A percentile compares a stretch with the other conserved stretches of the same genome.
Evolutionary conservation across 2,329 filamentous ascomycete genomes (phyloP).

Genomic region (Colletotrichum cereale): DNA sequence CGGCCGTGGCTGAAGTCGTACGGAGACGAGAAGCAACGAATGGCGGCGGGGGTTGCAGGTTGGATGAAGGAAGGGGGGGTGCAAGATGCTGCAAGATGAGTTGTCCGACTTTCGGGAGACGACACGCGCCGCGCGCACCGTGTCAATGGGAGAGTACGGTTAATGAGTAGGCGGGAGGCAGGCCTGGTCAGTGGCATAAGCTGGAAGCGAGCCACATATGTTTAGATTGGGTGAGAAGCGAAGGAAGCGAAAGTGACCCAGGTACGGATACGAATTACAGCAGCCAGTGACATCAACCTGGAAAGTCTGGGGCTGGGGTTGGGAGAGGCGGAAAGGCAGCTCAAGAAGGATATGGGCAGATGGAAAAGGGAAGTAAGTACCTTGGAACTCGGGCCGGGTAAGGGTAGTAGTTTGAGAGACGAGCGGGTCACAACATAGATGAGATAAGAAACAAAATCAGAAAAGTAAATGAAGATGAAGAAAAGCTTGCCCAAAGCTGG

Average conservation of each 20-base stretch:
- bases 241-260: constrained; percentile 8
- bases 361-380: neutral
- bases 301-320: constrained; percentile 27
- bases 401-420: neutral
- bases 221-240: constrained; percentile 13
- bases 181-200: neutral
- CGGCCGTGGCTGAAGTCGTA: constrained; percentile 22
- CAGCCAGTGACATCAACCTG: constrained; percentile 30
- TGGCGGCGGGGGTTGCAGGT: constrained; percentile 23
- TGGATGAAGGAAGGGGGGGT: constrained; percentile 12
- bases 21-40: constrained; percentile 28
- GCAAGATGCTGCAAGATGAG: constrained; percentile 42
- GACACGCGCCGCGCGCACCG: constrained; percentile 28
- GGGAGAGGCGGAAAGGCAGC: constrained; percentile 3
- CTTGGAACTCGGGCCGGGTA: neutral
- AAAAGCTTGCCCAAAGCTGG: constrained; percentile 8
- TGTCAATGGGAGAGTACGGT: constrained; percentile 12
- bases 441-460: neutral
- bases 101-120: constrained; percentile 38
- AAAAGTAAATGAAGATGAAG: neutral
- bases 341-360: neutral
- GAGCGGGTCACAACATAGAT: neutral
- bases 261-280: constrained; percentile 7
- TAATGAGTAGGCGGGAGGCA: neutral
- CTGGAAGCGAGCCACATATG: constrained; percentile 4